A percentile compares a stretch with the other conserved stretches of the same genome.
Evolutionary conservation across 1,284 basidiomycete genomes (phyloP).

Genomic region (Cryptococcus sp.): DNA sequence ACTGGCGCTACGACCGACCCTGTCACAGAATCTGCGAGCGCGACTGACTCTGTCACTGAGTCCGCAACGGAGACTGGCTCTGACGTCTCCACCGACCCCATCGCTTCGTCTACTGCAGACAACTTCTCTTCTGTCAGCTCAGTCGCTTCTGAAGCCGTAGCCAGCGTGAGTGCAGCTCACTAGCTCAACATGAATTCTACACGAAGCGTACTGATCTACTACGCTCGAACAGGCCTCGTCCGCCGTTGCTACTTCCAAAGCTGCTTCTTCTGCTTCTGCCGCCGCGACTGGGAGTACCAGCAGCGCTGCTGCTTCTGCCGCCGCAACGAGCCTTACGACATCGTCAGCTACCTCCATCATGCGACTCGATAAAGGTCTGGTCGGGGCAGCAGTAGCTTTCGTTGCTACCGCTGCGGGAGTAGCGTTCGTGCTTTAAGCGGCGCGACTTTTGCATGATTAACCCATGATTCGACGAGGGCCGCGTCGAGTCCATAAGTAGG

Average conservation of each 20-base stretch:
- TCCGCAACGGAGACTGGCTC: not conserved
- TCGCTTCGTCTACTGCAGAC: no score
- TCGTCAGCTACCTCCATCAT: not conserved
- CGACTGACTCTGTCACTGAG: no score
- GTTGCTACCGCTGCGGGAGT: not conserved
- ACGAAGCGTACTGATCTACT: conserved; percentile 1
- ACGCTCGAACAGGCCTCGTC: not conserved
- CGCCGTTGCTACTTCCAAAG: conserved; percentile 1
- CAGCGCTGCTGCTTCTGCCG: conserved; percentile 6
- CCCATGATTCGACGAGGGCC: no score
- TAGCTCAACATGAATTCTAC: conserved; percentile 5
- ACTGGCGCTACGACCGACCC: conserved; percentile 3
- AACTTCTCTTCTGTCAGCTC: conserved; percentile 7
- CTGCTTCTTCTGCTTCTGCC: conserved; percentile 1
- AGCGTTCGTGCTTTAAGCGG: not conserved
- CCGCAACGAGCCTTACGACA: conserved; percentile 8
- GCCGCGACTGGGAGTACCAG: conserved; percentile 1
- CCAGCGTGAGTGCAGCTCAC: conserved; percentile 5
- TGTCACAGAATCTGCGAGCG: conserved; percentile 2
- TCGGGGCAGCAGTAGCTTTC: not conserved
- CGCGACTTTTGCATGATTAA: no score
- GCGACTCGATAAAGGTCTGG: no score
- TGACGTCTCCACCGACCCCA: not conserved
- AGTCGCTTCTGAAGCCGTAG: conserved; percentile 5
- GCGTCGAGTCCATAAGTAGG: no score